A percentile compares a stretch with the other conserved stretches of the same genome.
These are phyloP conservation scores for Coccomyxa sp. DNA, from an alignment of 139 green algal genomes.

Conservation along the genomic window DNA sequence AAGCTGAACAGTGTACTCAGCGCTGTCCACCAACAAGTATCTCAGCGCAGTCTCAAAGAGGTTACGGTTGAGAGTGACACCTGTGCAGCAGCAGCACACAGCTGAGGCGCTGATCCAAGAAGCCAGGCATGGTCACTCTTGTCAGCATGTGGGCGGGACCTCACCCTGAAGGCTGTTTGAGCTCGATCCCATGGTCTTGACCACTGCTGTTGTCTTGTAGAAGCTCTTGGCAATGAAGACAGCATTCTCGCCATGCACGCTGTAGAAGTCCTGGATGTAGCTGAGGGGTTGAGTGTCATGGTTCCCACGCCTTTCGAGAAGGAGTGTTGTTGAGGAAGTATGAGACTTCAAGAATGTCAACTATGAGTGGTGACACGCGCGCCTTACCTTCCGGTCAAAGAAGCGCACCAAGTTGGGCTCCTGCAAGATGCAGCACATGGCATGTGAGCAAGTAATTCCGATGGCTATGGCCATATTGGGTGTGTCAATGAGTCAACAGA, in stretches of 20 bases:
- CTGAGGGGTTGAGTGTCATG: too few relatives aligned
- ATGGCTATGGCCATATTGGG: neutral
- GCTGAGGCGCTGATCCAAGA: neutral
- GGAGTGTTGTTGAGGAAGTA: too few relatives aligned
- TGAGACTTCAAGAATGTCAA: too few relatives aligned
- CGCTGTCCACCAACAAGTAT: constrained; percentile 71
- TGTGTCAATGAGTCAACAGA: constrained; percentile 2
- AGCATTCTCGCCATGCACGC: constrained; percentile 78
- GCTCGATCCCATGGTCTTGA: constrained; percentile 51
- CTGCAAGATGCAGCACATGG: constrained; percentile 26
- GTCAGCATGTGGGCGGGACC: too few relatives aligned
- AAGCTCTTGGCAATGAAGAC: constrained; percentile 70
- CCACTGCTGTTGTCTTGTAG: constrained; percentile 73
- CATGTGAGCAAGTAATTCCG: neutral
- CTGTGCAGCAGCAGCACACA: constrained; percentile 23
- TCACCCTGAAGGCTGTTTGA: too few relatives aligned
- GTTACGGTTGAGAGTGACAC: constrained; percentile 65
- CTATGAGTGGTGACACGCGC: too few relatives aligned
- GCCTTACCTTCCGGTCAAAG: constrained; percentile 64
- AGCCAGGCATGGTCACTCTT: constrained; percentile 14
- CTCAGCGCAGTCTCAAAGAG: constrained; percentile 75
- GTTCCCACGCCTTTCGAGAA: too few relatives aligned
- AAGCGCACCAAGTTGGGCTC: constrained; percentile 50
- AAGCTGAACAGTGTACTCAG: constrained; percentile 73
- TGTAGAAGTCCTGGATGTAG: constrained; percentile 75